Evolutionary conservation across 2,329 filamentous ascomycete genomes (phyloP), one percentile per base, ranked within the genome.

Genomic region (Aspergillus melleus): DNA sequence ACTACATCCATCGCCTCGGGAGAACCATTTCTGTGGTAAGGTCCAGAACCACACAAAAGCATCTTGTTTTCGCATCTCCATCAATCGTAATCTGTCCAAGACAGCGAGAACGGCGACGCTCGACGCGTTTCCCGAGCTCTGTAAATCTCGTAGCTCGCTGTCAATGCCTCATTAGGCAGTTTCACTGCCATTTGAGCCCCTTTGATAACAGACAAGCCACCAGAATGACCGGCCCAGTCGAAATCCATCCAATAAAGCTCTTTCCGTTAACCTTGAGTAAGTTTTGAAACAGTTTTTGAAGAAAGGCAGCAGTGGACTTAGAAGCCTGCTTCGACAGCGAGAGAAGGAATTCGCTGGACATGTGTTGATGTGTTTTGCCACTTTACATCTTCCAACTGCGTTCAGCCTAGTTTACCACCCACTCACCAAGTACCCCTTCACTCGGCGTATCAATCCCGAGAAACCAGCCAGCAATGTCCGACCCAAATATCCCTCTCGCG

Each of bases 221-320:
- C 55, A 1, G 55, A 50, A 53, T 58, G 55, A 47, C 53, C 6
- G 5, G 55, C 55, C 55, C 55, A 58, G 39, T 58, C 39, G 11
- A 53, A 58, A 22, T 22, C 12, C 22, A 19, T 22, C 6, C 20
- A 32, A 5, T 19, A 49, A 54, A 44, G 16, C 30, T 54, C 16
- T 14, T 29, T 44, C 14, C 42, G 32, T 55, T 47, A n/a, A n/a
- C 22, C 42, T 32, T 47, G 6, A 39, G 12, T 19, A 55, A 47
- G n/a, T 4, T 30, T 20, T 46, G 10, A 24, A 55, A 47, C 11
- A n/a, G 11, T 3, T 8, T 19, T 20, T 22, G 8, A 24, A 55
- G 16, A 4, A 22, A 26, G 5, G 22, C 24, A 49, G 46, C 24
- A 16, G 53, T 19, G 6, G 19, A 22, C 16, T 30, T 22, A 11